Evolutionary conservation across 257 asterid genomes (phyloP).

Genomic region (Rhazya stricta): DNA sequence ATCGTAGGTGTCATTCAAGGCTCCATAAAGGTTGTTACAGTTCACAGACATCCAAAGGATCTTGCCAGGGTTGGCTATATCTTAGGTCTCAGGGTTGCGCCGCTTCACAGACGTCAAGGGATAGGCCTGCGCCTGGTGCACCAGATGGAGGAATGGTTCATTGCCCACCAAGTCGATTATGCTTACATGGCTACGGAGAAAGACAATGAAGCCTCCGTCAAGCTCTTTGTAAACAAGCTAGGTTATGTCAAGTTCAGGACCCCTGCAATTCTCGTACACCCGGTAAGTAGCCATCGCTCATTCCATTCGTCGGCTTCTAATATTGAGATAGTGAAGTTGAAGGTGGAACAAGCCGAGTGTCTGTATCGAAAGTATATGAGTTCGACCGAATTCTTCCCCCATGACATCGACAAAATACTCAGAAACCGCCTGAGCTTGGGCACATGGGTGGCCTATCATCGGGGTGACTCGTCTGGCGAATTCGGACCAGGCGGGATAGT

Average conservation of each 20-base stretch:
- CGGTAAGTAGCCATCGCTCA: background rate
- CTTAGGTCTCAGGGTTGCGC: conserved; percentile 34
- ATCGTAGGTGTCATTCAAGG: conserved; percentile 38
- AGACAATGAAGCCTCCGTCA: conserved; percentile 28
- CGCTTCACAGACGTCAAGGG: conserved; percentile 31
- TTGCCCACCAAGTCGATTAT: conserved; percentile 25
- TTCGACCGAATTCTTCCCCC: conserved; percentile 32
- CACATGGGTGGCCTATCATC: conserved; percentile 33
- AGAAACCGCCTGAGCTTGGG: conserved; percentile 33
- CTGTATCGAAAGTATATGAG: conserved; percentile 32
- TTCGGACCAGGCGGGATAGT: conserved; percentile 13
- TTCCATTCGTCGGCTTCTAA: background rate
- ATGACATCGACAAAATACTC: conserved; percentile 29
- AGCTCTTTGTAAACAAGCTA: conserved; percentile 24
- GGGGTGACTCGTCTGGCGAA: conserved; percentile 9
- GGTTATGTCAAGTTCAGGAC: conserved; percentile 32
- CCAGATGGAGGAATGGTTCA: conserved; percentile 36
- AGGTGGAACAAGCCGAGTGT: conserved; percentile 28
- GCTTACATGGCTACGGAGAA: conserved; percentile 44
- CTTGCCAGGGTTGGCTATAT: conserved; percentile 34
- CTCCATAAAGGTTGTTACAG: conserved; percentile 26
- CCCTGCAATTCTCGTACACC: conserved; percentile 34
- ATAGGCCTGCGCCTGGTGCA: conserved; percentile 26
- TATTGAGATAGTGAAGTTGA: conserved; percentile 24
- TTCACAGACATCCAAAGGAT: conserved; percentile 16